Base-by-base conservation (phyloP, 257 asterid species). In the Solanum appendiculatum region DNA sequence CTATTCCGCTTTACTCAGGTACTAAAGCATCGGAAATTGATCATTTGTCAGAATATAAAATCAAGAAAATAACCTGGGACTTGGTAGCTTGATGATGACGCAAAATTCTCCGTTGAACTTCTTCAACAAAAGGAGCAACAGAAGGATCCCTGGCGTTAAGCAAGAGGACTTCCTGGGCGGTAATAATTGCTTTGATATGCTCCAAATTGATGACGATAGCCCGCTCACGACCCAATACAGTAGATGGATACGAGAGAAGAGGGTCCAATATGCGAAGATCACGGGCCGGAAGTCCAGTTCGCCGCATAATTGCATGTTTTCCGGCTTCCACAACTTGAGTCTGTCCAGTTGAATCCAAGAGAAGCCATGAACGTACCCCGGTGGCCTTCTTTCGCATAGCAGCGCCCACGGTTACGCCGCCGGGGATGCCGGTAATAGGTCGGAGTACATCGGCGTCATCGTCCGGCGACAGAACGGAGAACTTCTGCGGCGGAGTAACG, bases 191-290 rank as follows among this genome's bases (percentile, higher is more conserved):
- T 91, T 97, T 97, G 27, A 97, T 95, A 86, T 95, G 99, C 92
- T 97, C 99, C 89, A 97, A 88, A 91, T 97, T 96, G 89, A 97
- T 95, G 23, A 97, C 99, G 56, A 97, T 92, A 11, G 99, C 98
- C 88, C 96, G 92, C 90, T 97, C 98, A 85, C 99, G 98, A 18
- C 99, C 99, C 56, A 97, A 88, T 7, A 96, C 96, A 27, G 98
- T 95, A 4, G 99, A 95, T 0, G 99, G 99, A 48, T 96, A 97
- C 27, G 99, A 96, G 51, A 97, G 86, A 1, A 94, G 91, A 14
- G 99, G 99, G 83, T 97, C 99, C 12, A 97, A 93, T 21, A 97
- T 97, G 16, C 99, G 93, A 68, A 97, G 96, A 91, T 97, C 99
- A 12, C 99, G 98, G 27, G 98, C 99, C 54, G 99, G 99, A 9